Evolutionary conservation across 768 basidiomycete genomes (phyloP).

Genomic region (Cystobasidium tubakii): DNA sequence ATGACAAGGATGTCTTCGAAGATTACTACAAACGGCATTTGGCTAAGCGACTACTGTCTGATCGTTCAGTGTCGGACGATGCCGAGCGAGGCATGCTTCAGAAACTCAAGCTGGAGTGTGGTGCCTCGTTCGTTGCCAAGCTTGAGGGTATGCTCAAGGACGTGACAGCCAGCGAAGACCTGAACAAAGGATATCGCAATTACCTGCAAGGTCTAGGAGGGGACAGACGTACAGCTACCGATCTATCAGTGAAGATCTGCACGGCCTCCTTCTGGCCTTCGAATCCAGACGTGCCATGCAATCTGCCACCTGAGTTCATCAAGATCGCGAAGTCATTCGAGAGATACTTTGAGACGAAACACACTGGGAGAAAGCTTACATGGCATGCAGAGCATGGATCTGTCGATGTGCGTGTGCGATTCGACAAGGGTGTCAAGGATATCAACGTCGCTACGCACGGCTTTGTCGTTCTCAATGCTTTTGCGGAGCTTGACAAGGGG

Average conservation of each 20-base stretch:
- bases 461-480: slow-evolving; percentile 76
- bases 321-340: slow-evolving; percentile 72
- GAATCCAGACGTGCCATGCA: slow-evolving; percentile 60
- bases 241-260: slow-evolving; percentile 83
- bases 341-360: slow-evolving; percentile 77
- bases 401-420: slow-evolving; percentile 76
- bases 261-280: slow-evolving; percentile 97
- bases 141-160: slow-evolving; percentile 99
- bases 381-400: slow-evolving; percentile 88
- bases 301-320: slow-evolving; percentile 61
- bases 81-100: slow-evolving; percentile 95
- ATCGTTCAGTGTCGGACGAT: slow-evolving; percentile 89
- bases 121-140: slow-evolving; percentile 93
- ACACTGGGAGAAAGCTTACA: slow-evolving; percentile 80
- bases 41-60: slow-evolving; percentile 78
- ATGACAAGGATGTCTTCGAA: slow-evolving; percentile 96
- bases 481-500: slow-evolving; percentile 64
- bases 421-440: slow-evolving; percentile 75
- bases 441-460: slow-evolving; percentile 87
- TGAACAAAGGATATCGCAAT: slow-evolving; percentile 67
- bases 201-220: slow-evolving; percentile 55
- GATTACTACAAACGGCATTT: slow-evolving; percentile 95
- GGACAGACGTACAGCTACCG: slow-evolving; percentile 64
- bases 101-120: slow-evolving; percentile 93
- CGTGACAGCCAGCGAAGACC: slow-evolving; percentile 80